Conservation (phyloP, 73 alveolate genomes). For the Paramecium octaurelia region DNA sequence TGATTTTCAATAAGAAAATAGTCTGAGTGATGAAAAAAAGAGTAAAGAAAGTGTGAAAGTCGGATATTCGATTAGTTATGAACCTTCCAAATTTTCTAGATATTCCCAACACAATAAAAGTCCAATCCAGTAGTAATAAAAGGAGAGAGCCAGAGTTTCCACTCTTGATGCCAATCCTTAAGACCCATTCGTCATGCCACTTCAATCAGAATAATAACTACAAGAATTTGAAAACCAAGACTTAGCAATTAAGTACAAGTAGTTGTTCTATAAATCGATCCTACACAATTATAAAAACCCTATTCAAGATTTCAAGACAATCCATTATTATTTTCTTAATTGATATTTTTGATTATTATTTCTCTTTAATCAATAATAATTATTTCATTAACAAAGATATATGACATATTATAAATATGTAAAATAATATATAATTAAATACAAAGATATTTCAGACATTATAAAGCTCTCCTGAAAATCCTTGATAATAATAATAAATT, state of each 20-base stretch:
- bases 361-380: not conserved
- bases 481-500: not conserved
- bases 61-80: not conserved
- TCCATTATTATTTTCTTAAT: not conserved
- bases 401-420: not conserved
- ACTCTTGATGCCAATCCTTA: not conserved
- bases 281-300: not conserved
- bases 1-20: not conserved
- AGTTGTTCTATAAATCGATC: not conserved
- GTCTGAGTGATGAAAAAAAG: not conserved
- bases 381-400: not conserved
- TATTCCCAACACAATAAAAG: not conserved
- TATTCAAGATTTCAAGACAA: not conserved
- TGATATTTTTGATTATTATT: not conserved
- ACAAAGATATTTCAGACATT: not conserved
- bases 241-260: not conserved
- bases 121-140: not conserved
- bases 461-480: not conserved
- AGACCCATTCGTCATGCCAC: not conserved
- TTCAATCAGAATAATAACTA: not conserved
- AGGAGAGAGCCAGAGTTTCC: constrained; percentile 28
- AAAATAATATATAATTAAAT: not conserved
- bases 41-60: not conserved
- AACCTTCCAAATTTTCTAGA: constrained; percentile 8
- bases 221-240: constrained; percentile 17